Evolutionary conservation across 2,329 filamentous ascomycete species (phyloP).

Genomic region (Keithomyces neogunnii): DNA sequence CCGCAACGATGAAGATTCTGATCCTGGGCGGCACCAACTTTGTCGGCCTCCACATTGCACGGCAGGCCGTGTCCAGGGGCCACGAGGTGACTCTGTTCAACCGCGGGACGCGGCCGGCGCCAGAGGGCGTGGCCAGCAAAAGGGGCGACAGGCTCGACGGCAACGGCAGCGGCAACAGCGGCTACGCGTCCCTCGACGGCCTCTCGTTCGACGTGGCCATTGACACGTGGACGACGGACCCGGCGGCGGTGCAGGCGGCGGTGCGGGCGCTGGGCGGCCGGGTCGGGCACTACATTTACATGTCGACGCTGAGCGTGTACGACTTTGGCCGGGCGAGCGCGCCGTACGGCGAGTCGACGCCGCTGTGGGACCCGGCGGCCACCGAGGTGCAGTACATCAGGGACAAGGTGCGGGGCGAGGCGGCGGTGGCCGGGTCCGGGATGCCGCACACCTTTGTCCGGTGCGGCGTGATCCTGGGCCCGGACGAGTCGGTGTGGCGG

Average conservation of each 20-base stretch:
- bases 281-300: constrained; percentile 11
- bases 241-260: constrained; percentile 8
- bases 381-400: background rate
- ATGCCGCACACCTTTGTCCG: background rate
- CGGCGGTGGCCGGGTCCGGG: no score
- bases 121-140: constrained; percentile 6
- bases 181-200: constrained; percentile 5
- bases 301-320: constrained; percentile 11
- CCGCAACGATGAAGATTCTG: constrained; percentile 10
- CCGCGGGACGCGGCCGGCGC: constrained; percentile 7
- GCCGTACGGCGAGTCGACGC: constrained; percentile 6
- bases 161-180: background rate
- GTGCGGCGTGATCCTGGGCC: constrained; percentile 7
- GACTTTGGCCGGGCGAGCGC: background rate
- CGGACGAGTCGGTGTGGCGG: constrained; percentile 1
- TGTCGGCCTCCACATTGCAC: constrained; percentile 8
- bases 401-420: constrained; percentile 7
- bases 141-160: constrained; percentile 10
- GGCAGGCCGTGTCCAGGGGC: constrained; percentile 10
- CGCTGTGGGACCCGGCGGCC: constrained; percentile 6
- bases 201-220: constrained; percentile 11
- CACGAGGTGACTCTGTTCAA: constrained; percentile 7
- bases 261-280: constrained; percentile 10
- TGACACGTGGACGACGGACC: constrained; percentile 11
- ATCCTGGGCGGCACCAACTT: constrained; percentile 13